Conservation (phyloP, 129 eudicot genomes). For the Chrysanthemum makinoi region DNA sequence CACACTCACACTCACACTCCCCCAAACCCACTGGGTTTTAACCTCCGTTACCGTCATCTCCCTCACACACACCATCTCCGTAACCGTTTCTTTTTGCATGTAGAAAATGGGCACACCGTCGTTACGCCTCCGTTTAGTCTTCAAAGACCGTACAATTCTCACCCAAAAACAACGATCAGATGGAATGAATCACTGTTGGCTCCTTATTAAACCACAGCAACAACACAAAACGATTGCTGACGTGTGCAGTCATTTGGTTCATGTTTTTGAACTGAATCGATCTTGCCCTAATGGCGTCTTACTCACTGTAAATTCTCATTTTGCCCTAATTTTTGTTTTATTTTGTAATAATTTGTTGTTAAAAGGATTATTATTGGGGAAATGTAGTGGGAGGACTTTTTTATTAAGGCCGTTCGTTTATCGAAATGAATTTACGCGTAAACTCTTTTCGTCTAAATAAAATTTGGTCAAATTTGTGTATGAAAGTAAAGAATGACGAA, state of each 20-base stretch:
- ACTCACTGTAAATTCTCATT: slow-evolving; percentile 55
- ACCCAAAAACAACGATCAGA: slow-evolving; percentile 58
- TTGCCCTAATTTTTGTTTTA: background rate
- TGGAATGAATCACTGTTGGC: slow-evolving; percentile 63
- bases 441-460: no score
- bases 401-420: no score
- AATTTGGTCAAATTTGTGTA: no score
- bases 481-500: no score
- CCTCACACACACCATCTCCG: background rate
- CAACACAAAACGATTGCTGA: slow-evolving; percentile 52
- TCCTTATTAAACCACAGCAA: slow-evolving; percentile 61
- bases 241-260: slow-evolving; percentile 53
- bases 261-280: slow-evolving; percentile 54
- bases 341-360: background rate
- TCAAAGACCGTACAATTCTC: slow-evolving; percentile 60
- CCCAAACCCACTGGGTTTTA: slow-evolving; percentile 3
- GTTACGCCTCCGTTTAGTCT: slow-evolving; percentile 50
- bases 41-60: background rate
- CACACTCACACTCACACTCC: background rate
- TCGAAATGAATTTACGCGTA: no score
- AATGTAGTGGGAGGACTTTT: no score
- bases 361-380: no score
- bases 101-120: slow-evolving; percentile 31
- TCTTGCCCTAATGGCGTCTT: slow-evolving; percentile 88
- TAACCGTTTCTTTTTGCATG: slow-evolving; percentile 22